Base-by-base conservation (phyloP, 2,329 filamentous ascomycete genomes). In the Hirsutella rhossiliensis region DNA sequence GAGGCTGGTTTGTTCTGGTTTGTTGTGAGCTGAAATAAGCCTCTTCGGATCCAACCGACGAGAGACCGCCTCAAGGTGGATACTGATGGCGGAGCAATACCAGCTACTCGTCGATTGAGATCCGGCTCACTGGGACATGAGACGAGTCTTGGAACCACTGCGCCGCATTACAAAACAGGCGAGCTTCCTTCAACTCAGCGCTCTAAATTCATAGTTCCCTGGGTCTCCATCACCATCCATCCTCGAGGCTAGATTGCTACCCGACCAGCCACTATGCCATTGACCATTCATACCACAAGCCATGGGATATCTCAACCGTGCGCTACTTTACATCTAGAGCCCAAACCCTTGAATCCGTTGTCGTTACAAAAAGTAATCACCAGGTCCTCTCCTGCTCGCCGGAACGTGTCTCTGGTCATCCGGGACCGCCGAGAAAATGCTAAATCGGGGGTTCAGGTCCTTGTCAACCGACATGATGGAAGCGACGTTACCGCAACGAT, bases 401-500 rank as follows among this genome's bases (percentile, higher is more conserved):
- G 87, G 87, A 9, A 90, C 82, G 45, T 87, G 84, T 48, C 87
- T 75, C 62, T 85, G 76, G 53, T 92, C 82, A 55, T 92, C 87
- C 0, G 87, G 86, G n/a, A 94, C 87, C 29, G 87, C 87, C 28
- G 80, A 83, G 69, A 94, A 94, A 57, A 94, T 92, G 62, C 83
- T 92, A 69, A 98, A 98, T 56, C 85, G 87, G 29, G 90, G 88
- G 48, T 87, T 81, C 43, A 96, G 72, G 56, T 92, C 84, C 56
- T 84, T 83, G 52, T 84, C 81, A 27, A 96, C 80, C 43, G 88
- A 88, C 82, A 95, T 95, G 60, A 96, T 94, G 59, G 89, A 96
- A 8, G 92, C 92, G 60, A 97, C 80, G 58, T 98, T 98, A 32
- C 92, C 92, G 63, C 92, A 98, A 44, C 89, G 77, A 62, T 95